Percentiles rank a stretch among this genome's conserved stretches.
Evolutionary conservation across 768 basidiomycete species (phyloP).

Genomic region (Tricholoma furcatifolium): DNA sequence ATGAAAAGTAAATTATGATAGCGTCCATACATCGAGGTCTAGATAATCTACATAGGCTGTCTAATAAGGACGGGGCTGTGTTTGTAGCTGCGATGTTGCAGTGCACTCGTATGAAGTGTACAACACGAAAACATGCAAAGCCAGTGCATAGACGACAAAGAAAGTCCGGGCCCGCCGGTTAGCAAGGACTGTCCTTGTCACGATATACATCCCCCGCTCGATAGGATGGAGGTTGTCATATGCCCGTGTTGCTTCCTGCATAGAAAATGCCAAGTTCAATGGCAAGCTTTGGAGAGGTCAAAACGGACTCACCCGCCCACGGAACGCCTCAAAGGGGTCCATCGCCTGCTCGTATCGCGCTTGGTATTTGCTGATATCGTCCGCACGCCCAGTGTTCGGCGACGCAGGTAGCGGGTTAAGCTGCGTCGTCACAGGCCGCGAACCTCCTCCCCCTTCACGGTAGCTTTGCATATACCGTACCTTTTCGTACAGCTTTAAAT

Average conservation of each 20-base stretch:
- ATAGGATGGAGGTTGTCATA: slow-evolving; percentile 90
- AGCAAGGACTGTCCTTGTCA: slow-evolving; percentile 85
- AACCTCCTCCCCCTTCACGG: slow-evolving; percentile 64
- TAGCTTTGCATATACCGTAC: slow-evolving; percentile 99
- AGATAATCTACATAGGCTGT: background rate
- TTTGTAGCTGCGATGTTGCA: slow-evolving; percentile 46
- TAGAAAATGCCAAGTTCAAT: background rate
- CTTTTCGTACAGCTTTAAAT: slow-evolving; percentile 97
- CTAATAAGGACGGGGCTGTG: slow-evolving; percentile 48
- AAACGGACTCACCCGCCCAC: slow-evolving; percentile 73
- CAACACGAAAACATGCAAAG: slow-evolving; percentile 78
- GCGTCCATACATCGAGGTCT: background rate
- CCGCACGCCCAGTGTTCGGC: slow-evolving; percentile 34
- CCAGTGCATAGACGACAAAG: slow-evolving; percentile 85
- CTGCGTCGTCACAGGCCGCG: slow-evolving; percentile 57
- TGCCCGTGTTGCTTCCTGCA: slow-evolving; percentile 90
- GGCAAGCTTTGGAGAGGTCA: slow-evolving; percentile 4
- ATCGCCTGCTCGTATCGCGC: slow-evolving; percentile 94
- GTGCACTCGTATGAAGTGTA: slow-evolving; percentile 78
- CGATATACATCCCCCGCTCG: slow-evolving; percentile 81
- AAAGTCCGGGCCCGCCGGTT: slow-evolving; percentile 87
- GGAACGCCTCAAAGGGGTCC: slow-evolving; percentile 98
- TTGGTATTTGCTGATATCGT: slow-evolving; percentile 87
- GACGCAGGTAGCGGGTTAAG: slow-evolving; percentile 63
- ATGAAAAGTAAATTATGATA: too few relatives aligned